These are phyloP conservation scores for Alternaria postmessia DNA, from an alignment of 2,329 filamentous ascomycete genomes.

Conservation along the genomic window DNA sequence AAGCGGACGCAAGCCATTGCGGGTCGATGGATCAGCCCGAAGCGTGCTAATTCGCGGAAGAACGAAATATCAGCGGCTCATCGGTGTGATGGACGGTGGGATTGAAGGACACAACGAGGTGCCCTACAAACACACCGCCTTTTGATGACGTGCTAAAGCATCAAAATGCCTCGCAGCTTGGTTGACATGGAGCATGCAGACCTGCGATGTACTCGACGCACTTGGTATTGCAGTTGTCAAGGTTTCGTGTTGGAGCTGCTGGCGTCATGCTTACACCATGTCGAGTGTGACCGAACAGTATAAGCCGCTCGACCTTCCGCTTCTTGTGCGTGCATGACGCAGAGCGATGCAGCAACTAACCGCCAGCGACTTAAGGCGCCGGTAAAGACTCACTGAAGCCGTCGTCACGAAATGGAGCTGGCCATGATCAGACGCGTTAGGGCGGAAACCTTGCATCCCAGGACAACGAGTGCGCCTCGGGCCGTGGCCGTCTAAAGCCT, in stretches of 20 bases:
- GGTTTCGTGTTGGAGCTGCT: slow-evolving; percentile 13
- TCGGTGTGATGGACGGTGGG: slow-evolving; percentile 28
- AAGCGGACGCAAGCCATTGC: slow-evolving; percentile 28
- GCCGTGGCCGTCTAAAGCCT: slow-evolving; percentile 45
- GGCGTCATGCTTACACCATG: slow-evolving; percentile 21
- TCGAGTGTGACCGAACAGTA: slow-evolving; percentile 6
- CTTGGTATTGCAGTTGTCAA: not conserved
- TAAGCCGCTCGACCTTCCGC: slow-evolving; percentile 16
- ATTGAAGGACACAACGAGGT: slow-evolving; percentile 6
- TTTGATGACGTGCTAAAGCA: slow-evolving; percentile 1
- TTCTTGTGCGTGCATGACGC: slow-evolving; percentile 22
- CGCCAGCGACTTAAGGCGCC: slow-evolving; percentile 27
- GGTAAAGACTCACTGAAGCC: slow-evolving; percentile 18
- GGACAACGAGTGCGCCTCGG: slow-evolving; percentile 38
- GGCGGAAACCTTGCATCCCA: slow-evolving; percentile 25
- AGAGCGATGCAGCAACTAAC: slow-evolving; percentile 32
- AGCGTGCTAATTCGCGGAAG: slow-evolving; percentile 24
- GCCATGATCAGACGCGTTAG: slow-evolving; percentile 36
- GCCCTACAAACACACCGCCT: slow-evolving; percentile 25
- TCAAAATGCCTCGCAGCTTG: not conserved
- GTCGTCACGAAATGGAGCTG: slow-evolving; percentile 28
- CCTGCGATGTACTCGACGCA: not conserved
- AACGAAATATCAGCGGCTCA: slow-evolving; percentile 17
- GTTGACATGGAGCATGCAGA: not conserved
- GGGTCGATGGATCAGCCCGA: slow-evolving; percentile 21